Evolutionary conservation across 108 stramenopile species (phyloP), one percentile per base, ranked within the genome.

Genomic region (Cylindrotheca closterium): DNA sequence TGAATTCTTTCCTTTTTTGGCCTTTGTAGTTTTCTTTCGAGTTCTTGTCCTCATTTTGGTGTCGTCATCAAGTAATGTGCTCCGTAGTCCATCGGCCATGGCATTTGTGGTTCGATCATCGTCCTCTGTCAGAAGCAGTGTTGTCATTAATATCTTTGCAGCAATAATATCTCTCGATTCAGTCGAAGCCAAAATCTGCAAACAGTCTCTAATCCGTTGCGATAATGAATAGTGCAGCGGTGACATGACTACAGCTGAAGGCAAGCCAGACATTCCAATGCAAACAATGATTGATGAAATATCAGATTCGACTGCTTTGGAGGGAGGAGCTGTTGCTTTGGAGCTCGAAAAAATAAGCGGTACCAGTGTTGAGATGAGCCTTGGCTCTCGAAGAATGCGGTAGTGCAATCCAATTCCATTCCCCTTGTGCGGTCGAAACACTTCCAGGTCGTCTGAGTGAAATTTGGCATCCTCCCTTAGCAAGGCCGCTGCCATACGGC

Each of bases 381-480:
- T 60, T 34, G 53, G 46, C 19, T 72, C 71, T 30, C 55, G 60
- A 26, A 71, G 31, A 23, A 75, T 4, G 21, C 51, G 76, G 54
- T 76, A 81, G 32, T 73, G 65, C 60, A 81, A 51, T 4, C 56
- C 79, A 12, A 81, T 59, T 23, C 79, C 79, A 12, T 68, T 58
- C n/a, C 57, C 66, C n/a, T 34, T 60, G 23, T 28, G 32, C 7
- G 79, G 79, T n/a, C 70, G 70, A 55, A 69, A 81, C 18, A 69
- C 62, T 34, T 76, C 73, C 37, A 70, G 28, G 26, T 70, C 53
- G 3, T 5, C 60, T 3, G 50, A 33, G 12, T 71, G 47, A 4
- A 65, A 45, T 45, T 23, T 60, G 24, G 58, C 74, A 47, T 71
- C 74, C 54, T 75, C 70, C 47, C 47, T 34, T 24, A 75, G 33